Percentiles rank a stretch among this genome's conserved stretches.
Conservation (phyloP, 2,329 filamentous ascomycete species). For the Trichoderma gracile region DNA sequence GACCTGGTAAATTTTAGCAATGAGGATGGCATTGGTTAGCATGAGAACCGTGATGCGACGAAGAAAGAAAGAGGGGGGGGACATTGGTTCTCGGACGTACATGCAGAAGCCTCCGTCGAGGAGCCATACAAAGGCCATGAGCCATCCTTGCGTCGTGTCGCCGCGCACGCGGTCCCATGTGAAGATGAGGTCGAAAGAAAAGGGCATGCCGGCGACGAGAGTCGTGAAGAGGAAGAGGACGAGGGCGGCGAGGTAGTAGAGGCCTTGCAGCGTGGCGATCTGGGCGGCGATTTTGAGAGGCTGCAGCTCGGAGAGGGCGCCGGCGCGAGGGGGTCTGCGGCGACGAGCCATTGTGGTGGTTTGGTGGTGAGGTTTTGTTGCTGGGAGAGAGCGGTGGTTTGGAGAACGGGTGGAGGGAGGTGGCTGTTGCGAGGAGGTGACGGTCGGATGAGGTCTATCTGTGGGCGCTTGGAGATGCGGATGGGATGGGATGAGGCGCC, state of each 20-base stretch:
- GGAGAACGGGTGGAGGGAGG: not conserved
- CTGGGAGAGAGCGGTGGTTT: not conserved
- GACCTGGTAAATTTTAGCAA: constrained; percentile 57
- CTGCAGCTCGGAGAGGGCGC: constrained; percentile 61
- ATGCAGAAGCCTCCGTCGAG: constrained; percentile 57
- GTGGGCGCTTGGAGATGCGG: not conserved
- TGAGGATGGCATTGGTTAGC: not conserved
- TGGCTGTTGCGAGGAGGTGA: not conserved
- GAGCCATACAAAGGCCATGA: constrained; percentile 59
- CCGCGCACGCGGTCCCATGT: constrained; percentile 60
- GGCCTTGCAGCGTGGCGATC: constrained; percentile 57
- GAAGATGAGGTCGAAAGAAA: constrained; percentile 56
- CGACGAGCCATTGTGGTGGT: constrained; percentile 51
- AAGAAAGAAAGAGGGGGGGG: not conserved
- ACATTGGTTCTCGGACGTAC: constrained; percentile 37
- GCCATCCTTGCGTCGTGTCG: constrained; percentile 63
- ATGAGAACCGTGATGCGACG: not conserved
- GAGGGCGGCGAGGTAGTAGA: constrained; percentile 56
- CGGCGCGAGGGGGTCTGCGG: constrained; percentile 58
- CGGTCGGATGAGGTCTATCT: not conserved
- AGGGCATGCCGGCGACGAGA: constrained; percentile 57
- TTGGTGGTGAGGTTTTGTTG: not conserved
- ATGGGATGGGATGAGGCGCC: not conserved
- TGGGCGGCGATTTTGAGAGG: constrained; percentile 61
- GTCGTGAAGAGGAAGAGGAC: constrained; percentile 59